Evolutionary conservation across 2,329 filamentous ascomycete species (phyloP).

Genomic region (Pseudogymnoascus sp.): DNA sequence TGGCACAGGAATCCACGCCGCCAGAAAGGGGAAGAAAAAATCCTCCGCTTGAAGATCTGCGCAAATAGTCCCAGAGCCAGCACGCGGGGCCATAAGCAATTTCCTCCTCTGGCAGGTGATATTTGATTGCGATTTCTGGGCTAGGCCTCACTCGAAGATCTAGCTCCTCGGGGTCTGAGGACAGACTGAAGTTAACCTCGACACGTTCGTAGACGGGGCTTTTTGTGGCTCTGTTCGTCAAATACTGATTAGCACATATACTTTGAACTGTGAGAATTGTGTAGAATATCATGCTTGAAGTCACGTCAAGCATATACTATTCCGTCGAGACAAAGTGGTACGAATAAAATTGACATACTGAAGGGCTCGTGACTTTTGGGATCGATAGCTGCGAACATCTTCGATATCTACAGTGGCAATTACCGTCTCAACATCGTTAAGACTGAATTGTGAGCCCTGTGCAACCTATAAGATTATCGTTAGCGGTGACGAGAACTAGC

Average conservation of each 20-base stretch:
- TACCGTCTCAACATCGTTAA: slow-evolving; percentile 59
- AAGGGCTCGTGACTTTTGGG: slow-evolving; percentile 16
- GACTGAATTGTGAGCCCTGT: slow-evolving; percentile 58
- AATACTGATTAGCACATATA: not conserved
- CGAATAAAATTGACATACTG: slow-evolving; percentile 12
- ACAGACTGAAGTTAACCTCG: slow-evolving; percentile 37
- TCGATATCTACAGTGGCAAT: slow-evolving; percentile 63
- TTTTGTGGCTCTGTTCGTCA: slow-evolving; percentile 12
- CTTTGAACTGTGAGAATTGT: not conserved
- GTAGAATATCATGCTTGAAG: not conserved
- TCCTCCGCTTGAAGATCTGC: slow-evolving; percentile 40
- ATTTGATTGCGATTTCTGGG: slow-evolving; percentile 39
- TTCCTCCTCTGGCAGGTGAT: slow-evolving; percentile 58
- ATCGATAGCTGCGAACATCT: slow-evolving; percentile 57
- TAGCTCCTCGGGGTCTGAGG: slow-evolving; percentile 32
- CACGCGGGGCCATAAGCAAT: slow-evolving; percentile 58
- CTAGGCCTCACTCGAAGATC: slow-evolving; percentile 35
- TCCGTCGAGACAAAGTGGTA: not conserved
- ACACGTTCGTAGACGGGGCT: slow-evolving; percentile 34
- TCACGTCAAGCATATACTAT: not conserved
- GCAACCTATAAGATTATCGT: slow-evolving; percentile 35
- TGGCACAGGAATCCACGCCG: slow-evolving; percentile 54
- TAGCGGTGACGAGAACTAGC: not conserved
- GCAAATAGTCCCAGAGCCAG: slow-evolving; percentile 60
- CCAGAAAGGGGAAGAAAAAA: slow-evolving; percentile 52